These are phyloP conservation scores for Thalassiosira mediterranea DNA, from an alignment of 352 stramenopile species.

Conservation along the genomic window DNA sequence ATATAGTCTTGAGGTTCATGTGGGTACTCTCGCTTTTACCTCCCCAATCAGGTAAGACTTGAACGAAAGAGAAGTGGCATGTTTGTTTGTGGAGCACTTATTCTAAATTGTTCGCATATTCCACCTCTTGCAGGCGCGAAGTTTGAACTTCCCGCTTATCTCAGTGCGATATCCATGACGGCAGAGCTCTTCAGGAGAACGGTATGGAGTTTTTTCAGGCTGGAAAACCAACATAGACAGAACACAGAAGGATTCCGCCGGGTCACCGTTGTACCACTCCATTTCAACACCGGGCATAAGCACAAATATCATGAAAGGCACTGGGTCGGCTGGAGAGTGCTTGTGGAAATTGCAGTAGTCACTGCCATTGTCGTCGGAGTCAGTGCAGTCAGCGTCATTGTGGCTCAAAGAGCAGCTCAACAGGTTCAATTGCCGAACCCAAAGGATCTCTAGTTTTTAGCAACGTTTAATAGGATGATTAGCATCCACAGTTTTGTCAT, in stretches of 20 bases:
- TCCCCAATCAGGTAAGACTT: slow-evolving; percentile 68
- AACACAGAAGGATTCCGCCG: slow-evolving; percentile 78
- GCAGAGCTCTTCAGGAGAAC: slow-evolving; percentile 90
- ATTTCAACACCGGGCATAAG: slow-evolving; percentile 84
- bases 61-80: too few species aligned
- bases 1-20: slow-evolving; percentile 93
- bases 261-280: slow-evolving; percentile 82
- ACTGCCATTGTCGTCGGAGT: slow-evolving; percentile 69
- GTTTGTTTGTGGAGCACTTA: too few species aligned
- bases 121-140: slow-evolving; percentile 53
- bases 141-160: slow-evolving; percentile 84
- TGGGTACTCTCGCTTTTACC: slow-evolving; percentile 90
- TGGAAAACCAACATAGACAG: slow-evolving; percentile 88
- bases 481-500: background rate
- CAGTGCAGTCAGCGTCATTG: slow-evolving; percentile 76
- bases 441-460: too few species aligned
- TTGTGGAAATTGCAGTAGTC: slow-evolving; percentile 75
- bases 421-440: slow-evolving; percentile 31
- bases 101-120: too few species aligned
- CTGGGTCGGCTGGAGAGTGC: slow-evolving; percentile 68
- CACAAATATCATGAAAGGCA: slow-evolving; percentile 77
- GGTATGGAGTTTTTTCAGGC: slow-evolving; percentile 92
- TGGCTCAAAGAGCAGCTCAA: slow-evolving; percentile 69
- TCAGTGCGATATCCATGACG: slow-evolving; percentile 86
- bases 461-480: background rate